phyloP scores from a whole-genome alignment of 345 rosid species.

The Brassica juncea region DNA sequence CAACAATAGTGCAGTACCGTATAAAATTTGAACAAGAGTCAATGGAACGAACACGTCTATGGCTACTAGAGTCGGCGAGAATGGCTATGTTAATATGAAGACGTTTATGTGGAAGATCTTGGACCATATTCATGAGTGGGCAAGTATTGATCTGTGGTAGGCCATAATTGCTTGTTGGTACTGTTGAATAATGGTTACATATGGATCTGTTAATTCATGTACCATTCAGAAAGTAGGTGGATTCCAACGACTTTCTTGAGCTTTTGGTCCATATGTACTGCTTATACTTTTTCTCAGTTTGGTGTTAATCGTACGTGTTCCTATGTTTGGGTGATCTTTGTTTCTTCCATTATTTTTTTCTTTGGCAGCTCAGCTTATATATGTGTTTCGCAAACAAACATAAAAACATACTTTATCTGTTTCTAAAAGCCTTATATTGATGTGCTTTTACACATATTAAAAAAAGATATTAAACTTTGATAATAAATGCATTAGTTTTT shows the following conservation, averaged over 20 bases:
- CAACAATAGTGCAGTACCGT: background rate
- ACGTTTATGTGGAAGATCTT: constrained; percentile 30
- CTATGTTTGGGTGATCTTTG: background rate
- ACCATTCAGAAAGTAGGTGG: constrained; percentile 1
- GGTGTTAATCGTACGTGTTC: background rate
- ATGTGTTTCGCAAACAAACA: background rate
- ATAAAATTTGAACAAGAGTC: constrained; percentile 11
- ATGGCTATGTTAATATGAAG: background rate
- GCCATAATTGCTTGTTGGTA: constrained; percentile 19
- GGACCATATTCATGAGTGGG: constrained; percentile 33
- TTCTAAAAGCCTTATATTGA: too few relatives aligned
- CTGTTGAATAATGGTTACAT: constrained; percentile 5
- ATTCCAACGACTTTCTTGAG: constrained; percentile 20
- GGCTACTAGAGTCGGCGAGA: constrained; percentile 18
- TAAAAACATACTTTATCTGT: background rate
- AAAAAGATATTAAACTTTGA: too few relatives aligned
- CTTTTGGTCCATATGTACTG: background rate
- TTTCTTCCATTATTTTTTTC: background rate
- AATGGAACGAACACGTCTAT: constrained; percentile 35
- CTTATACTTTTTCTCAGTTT: constrained; percentile 7
- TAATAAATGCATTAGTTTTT: too few relatives aligned
- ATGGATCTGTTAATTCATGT: constrained; percentile 14
- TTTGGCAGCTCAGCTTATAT: background rate
- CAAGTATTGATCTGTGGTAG: constrained; percentile 26
- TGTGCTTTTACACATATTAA: too few relatives aligned